Conservation (phyloP, 768 basidiomycete genomes). For the Boletus huronensis region DNA sequence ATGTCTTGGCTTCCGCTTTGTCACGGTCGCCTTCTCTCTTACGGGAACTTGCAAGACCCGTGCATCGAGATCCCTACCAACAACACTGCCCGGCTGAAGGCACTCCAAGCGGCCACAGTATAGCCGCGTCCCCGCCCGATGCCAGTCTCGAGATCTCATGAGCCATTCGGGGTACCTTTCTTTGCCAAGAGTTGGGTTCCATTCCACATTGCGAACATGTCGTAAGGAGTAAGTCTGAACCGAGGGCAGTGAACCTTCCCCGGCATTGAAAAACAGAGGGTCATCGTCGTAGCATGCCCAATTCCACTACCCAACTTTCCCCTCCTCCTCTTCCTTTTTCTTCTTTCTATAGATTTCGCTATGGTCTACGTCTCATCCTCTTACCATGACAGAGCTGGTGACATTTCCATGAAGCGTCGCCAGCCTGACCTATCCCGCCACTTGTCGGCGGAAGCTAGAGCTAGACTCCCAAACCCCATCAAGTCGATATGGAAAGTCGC, state of each 20-base stretch:
- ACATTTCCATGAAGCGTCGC: constrained; percentile 21
- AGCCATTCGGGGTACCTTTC: not conserved
- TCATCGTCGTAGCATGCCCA: not conserved
- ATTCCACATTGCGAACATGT: not conserved
- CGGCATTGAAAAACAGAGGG: constrained; percentile 13
- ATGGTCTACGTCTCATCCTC: constrained; percentile 30
- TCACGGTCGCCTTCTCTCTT: not conserved
- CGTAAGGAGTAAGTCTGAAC: constrained; percentile 3
- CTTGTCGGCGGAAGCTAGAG: constrained; percentile 33
- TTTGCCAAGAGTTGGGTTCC: not conserved
- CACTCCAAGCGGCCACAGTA: not conserved
- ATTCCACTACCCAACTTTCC: not conserved
- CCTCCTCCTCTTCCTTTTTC: no score
- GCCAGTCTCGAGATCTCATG: not conserved
- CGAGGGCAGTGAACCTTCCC: constrained; percentile 2
- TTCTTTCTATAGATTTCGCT: not conserved
- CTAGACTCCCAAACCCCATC: constrained; percentile 35
- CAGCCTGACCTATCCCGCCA: constrained; percentile 33
- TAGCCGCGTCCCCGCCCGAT: not conserved
- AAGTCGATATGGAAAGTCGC: constrained; percentile 37
- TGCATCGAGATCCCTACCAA: not conserved
- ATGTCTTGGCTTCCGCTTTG: constrained; percentile 2
- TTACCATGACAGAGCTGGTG: constrained; percentile 9
- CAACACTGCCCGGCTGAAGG: not conserved
- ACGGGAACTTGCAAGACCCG: not conserved